Evolutionary conservation across 306 rosid species (phyloP), one percentile per base, ranked within the genome.

Genomic region (Notholithocarpus densiflorus): DNA sequence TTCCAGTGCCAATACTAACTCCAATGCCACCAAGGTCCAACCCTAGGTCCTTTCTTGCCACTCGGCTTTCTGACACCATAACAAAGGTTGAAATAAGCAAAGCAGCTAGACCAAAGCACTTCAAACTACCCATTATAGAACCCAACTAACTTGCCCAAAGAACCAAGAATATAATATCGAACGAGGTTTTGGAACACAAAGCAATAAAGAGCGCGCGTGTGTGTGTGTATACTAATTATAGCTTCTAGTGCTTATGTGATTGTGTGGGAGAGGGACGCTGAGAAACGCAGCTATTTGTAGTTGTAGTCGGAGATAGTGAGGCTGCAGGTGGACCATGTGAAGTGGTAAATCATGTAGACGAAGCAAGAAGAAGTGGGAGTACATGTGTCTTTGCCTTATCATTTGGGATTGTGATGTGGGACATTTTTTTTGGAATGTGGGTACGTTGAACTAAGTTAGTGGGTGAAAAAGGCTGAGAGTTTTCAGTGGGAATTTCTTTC

Each of bases 11-110:
- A 17, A 84, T 5, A 9, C 93, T 93, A 70, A 86, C 1, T 53
- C 94, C 93, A 6, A 86, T 1, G 10, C 94, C 92, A 72, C 93
- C 97, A 1, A 92, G 82, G 84, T 88, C 84, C 77, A 90, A 32
- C 9, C 94, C 93, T 2, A 92, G 83, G 75, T 92, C 88, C 79
- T 89, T 89, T 76, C 94, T 87, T 19, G 79, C 92, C 20, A 71
- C 89, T 74, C 90, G 81, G 26, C 97, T 77, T 24, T 89, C 89
- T 21, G 82, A 84, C 2, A 61, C 55, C 15, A 81, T 74, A 2
- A 24, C 71, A 55, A 77, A 77, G 8, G 86, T 26, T 3, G 82
- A 83, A 80, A 89, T 80, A 19, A 89, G 71, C 73, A 92, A 71
- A 78, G 87, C 82, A 68, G 79, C 74, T 51, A 87, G 73, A 75